Percentiles rank a stretch among this genome's conserved stretches.
Conservation (phyloP, 495 filamentous ascomycete species). For the Penicillium maclennaniae region DNA sequence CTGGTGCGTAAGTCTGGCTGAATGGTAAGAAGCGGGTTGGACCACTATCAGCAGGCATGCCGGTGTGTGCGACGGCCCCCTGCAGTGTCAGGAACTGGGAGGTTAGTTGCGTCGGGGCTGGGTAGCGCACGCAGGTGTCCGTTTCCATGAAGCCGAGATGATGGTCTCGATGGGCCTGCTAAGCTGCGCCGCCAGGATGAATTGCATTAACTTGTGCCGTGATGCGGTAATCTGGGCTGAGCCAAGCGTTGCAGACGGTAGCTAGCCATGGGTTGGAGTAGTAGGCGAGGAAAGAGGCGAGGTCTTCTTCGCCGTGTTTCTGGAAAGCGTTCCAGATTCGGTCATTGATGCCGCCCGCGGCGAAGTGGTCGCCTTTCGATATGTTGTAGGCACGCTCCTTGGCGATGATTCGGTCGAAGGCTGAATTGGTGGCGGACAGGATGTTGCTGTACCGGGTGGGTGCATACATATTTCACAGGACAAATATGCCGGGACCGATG, state of each 20-base stretch:
- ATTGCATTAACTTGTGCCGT: slow-evolving; percentile 57
- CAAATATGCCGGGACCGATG: slow-evolving; percentile 50
- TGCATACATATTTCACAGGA: slow-evolving; percentile 45
- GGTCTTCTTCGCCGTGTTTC: slow-evolving; percentile 48
- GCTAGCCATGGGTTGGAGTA: slow-evolving; percentile 52
- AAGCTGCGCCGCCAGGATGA: slow-evolving; percentile 47
- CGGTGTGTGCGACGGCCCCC: slow-evolving; percentile 53
- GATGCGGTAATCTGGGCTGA: slow-evolving; percentile 50
- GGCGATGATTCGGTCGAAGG: slow-evolving; percentile 44
- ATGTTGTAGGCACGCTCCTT: slow-evolving; percentile 23
- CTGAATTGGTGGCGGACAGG: slow-evolving; percentile 38
- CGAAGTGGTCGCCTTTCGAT: slow-evolving; percentile 53
- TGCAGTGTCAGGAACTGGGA: slow-evolving; percentile 52
- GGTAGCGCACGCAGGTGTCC: slow-evolving; percentile 32
- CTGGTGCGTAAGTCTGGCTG: slow-evolving; percentile 48
- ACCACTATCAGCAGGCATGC: slow-evolving; percentile 51
- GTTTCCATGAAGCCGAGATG: slow-evolving; percentile 53
- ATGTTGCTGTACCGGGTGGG: slow-evolving; percentile 20
- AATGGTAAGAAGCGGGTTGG: slow-evolving; percentile 54
- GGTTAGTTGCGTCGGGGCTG: slow-evolving; percentile 40
- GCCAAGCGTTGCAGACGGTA: slow-evolving; percentile 43
- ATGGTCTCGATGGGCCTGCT: slow-evolving; percentile 53
- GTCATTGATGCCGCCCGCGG: slow-evolving; percentile 41
- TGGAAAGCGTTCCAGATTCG: slow-evolving; percentile 58
- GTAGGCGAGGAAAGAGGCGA: slow-evolving; percentile 46